Base-by-base conservation (phyloP, 2,329 filamentous ascomycete genomes). In the Nothophoma quercina region DNA sequence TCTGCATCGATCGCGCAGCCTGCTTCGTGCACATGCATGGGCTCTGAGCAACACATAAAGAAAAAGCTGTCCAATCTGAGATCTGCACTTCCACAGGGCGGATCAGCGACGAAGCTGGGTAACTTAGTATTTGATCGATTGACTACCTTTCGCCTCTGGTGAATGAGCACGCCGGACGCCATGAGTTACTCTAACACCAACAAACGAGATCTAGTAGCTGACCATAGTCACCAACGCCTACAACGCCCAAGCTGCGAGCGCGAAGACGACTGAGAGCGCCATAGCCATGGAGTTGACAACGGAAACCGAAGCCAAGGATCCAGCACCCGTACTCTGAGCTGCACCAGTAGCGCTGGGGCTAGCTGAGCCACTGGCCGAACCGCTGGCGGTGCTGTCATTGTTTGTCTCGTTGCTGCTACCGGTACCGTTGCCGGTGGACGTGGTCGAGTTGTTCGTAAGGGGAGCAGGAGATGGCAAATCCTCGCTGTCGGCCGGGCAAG, bases 401-500 rank as follows among this genome's bases (percentile, higher is more conserved):
- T 45, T 40, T 28, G 32, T 56, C 30, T 48, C 26, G 35, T 47
- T 56, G 35, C 42, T 64, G 53, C 33, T 55, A 44, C 34, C 51
- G 7, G 56, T 55, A 30, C 40, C 50, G 46, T 48, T 51, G 22
- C 52, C 49, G 10, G 59, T 54, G 7, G 58, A 46, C 19, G 55
- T 56, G 15, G 54, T 55, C 44, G 47, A 63, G 49, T 60, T 63
- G 49, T 41, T 61, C 23, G 44, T 43, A 9, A 56, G 38, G 19
- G 64, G 56, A 2, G 63, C 48, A 9, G 55, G 46, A 6, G 59
- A 23, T 4, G 55, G 52, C 22, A 62, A 58, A 8, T 62, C 46
- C 12, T 58, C 44, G 16, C 55, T 58, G n/a, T 54, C 45, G 2
- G 58, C 59, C 13, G 69, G 63, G 77, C 83, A 85, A 62, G 75